Base-by-base conservation (phyloP, 2,329 filamentous ascomycete genomes). In the Scedosporium apiospermum region DNA sequence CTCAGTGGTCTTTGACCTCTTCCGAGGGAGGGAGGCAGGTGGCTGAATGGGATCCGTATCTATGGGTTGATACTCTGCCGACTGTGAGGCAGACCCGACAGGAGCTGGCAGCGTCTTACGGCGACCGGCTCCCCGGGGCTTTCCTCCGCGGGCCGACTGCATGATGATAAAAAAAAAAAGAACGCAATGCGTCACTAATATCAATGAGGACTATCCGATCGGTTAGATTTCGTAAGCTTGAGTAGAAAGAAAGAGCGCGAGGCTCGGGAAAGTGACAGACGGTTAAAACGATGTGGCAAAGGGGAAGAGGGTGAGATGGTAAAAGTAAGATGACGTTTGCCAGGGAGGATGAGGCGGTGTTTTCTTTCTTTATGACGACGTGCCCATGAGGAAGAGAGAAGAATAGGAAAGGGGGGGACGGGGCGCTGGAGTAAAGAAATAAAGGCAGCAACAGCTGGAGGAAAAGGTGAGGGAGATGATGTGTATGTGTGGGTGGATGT, bases 101-200 rank as follows among this genome's bases (percentile, higher is more conserved):
- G 18, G 6, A 53, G 38, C 9, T 18, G 51, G 61, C 16, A 58
- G 21, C 6, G 61, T 62, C 53, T 62, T 62, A 21, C 61, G 61
- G 5, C 51, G 23, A 18, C 61, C 51, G 60, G 46, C 46, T 27
- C 21, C 51, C 6, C 61, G 61, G 10, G 61, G 34, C 53, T 62
- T 62, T 27, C 61, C 61, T 5, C 61, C 61, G 42, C 61, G 61
- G 3, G 61, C 55, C 53, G 55, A 41, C 18, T 62, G 21, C 61
- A 62, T 62, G 14, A 5, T 30, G 60, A 38, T 55, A 21, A 61
- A 12, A 26, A 51, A 18, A 23, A 53, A 53, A 53, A n/a, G 49
- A n/a, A 26, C 30, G 30, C 30, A 53, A 26, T 27, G 49, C 49
- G 49, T 53, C 23, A 21, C 21, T 26, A 53, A 53, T 53, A 53